These are phyloP conservation scores for Agapanthus africanus DNA, from an alignment of 106 monocot species.

Conservation along the genomic window DNA sequence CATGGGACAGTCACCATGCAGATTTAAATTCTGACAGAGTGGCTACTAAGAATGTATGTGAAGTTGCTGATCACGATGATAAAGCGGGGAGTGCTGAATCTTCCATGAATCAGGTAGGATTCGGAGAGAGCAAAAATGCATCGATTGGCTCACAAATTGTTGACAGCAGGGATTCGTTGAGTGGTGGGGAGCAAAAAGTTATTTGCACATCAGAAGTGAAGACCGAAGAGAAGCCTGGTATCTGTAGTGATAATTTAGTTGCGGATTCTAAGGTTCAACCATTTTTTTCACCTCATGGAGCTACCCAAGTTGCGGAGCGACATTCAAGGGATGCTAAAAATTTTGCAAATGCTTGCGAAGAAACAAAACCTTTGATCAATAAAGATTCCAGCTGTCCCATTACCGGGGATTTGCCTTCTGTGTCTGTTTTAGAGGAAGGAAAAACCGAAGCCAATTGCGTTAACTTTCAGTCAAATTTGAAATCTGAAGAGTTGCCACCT, in stretches of 20 bases:
- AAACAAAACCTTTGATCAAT: slow-evolving; percentile 10
- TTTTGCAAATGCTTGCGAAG: background rate
- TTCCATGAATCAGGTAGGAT: background rate
- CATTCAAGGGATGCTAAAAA: slow-evolving; percentile 8
- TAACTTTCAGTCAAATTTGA: background rate
- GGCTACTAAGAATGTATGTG: slow-evolving; percentile 3
- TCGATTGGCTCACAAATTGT: background rate
- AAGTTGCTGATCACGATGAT: slow-evolving; percentile 8
- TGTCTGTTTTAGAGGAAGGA: background rate
- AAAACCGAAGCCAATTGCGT: slow-evolving; percentile 2
- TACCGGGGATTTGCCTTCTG: background rate
- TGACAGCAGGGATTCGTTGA: background rate
- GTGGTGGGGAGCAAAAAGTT: background rate
- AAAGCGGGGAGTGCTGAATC: background rate
- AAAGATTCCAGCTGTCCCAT: background rate
- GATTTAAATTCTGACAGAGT: slow-evolving; percentile 11
- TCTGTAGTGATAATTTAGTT: slow-evolving; percentile 4
- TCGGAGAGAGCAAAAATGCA: slow-evolving; percentile 10
- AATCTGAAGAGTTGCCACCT: slow-evolving; percentile 13
- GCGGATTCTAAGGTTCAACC: slow-evolving; percentile 14
- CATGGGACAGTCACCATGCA: slow-evolving; percentile 50
- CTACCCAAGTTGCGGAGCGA: background rate
- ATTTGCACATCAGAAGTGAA: slow-evolving; percentile 6
- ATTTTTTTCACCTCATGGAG: background rate
- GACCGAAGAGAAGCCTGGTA: slow-evolving; percentile 7